Percentiles rank a stretch among this genome's conserved stretches.
Conservation (phyloP, 176 grass and related monocot species). For the Musa acuminata region DNA sequence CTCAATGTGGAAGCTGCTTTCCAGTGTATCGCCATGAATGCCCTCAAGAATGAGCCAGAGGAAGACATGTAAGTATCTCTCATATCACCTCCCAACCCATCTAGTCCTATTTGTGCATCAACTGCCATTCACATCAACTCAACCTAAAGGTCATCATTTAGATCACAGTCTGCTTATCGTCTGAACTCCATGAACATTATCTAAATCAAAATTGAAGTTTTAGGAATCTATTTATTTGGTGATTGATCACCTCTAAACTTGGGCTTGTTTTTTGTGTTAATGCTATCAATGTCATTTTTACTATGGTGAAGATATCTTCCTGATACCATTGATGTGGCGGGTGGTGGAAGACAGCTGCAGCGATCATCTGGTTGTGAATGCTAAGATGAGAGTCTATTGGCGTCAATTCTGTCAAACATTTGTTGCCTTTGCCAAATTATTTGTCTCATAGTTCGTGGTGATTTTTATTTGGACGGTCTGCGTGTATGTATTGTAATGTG, state of each 20-base stretch:
- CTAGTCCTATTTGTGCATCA: not conserved
- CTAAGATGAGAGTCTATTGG: not conserved
- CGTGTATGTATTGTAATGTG: too few relatives aligned
- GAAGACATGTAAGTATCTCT: slow-evolving; percentile 36
- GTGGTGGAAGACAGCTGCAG: not conserved
- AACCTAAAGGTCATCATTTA: not conserved
- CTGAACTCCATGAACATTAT: not conserved
- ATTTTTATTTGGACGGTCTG: too few relatives aligned
- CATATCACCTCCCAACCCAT: not conserved
- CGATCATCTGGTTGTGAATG: not conserved
- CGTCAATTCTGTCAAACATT: too few relatives aligned
- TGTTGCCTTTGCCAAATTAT: too few relatives aligned
- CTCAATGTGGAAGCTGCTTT: slow-evolving; percentile 93
- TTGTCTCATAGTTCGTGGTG: too few relatives aligned
- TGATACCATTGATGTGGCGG: slow-evolving; percentile 3
- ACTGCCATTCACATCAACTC: not conserved
- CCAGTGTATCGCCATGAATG: slow-evolving; percentile 88
- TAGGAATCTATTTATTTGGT: too few relatives aligned
- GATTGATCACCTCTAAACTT: not conserved
- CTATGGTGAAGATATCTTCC: not conserved
- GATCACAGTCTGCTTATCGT: not conserved
- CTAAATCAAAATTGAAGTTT: too few relatives aligned
- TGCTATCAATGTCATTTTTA: not conserved
- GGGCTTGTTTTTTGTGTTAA: not conserved
- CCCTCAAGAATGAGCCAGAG: slow-evolving; percentile 91